These are phyloP conservation scores for Alternaria incomplexa DNA, from an alignment of 2,329 filamentous ascomycete species.

Conservation along the genomic window DNA sequence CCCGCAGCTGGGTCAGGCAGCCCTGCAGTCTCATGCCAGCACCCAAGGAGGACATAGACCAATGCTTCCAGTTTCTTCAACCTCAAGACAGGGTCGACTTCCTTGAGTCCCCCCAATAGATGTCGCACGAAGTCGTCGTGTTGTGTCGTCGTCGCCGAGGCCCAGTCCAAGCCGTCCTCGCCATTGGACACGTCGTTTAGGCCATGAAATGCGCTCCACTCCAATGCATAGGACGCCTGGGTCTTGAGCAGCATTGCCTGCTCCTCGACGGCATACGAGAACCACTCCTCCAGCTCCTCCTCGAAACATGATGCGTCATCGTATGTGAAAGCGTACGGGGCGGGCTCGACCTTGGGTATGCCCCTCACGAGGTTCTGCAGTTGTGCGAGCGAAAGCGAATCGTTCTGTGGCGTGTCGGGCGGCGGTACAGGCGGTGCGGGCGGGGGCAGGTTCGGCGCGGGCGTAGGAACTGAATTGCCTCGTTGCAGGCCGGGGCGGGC, in stretches of 20 bases:
- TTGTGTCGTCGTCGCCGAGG: conserved; percentile 64
- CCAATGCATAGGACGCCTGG: conserved; percentile 76
- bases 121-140: conserved; percentile 63
- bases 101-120: conserved; percentile 42
- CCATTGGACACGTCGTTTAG: conserved; percentile 50
- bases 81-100: conserved; percentile 35
- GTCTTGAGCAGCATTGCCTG: conserved; percentile 78
- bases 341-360: conserved; percentile 51
- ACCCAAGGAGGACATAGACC: conserved; percentile 55
- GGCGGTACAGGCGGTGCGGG: conserved; percentile 46
- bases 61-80: conserved; percentile 52
- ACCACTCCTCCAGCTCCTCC: conserved; percentile 97
- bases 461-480: conserved; percentile 48
- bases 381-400: conserved; percentile 57
- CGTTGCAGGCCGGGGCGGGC: conserved; percentile 49
- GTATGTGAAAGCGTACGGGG: conserved; percentile 77
- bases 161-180: conserved; percentile 65
- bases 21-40: conserved; percentile 59
- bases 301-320: conserved; percentile 65
- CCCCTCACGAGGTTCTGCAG: conserved; percentile 53
- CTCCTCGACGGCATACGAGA: conserved; percentile 87
- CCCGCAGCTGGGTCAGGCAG: conserved; percentile 15
- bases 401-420: conserved; percentile 43
- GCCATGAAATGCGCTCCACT: conserved; percentile 62
- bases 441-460: conserved; percentile 52